Percentiles rank a stretch among this genome's conserved stretches.
Evolutionary conservation across 116 monocot species (phyloP).

Genomic region (Phalaenopsis hybrid): DNA sequence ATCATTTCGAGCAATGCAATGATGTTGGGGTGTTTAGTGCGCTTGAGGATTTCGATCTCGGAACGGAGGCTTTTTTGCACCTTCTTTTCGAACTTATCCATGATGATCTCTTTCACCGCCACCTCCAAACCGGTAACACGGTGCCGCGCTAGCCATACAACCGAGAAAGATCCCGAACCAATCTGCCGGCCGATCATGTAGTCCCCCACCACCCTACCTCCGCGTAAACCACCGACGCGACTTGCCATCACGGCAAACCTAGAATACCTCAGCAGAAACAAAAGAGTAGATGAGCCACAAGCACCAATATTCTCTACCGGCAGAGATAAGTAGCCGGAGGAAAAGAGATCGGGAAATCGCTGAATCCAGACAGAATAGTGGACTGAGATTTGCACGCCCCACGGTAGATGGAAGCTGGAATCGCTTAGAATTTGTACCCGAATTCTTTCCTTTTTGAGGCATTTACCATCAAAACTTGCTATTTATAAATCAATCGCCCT

Average conservation of each 20-base stretch:
- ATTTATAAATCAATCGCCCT: too few relatives aligned
- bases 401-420: too few relatives aligned
- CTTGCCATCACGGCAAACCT: constrained; percentile 23
- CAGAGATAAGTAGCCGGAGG: too few relatives aligned
- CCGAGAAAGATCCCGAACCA: constrained; percentile 81
- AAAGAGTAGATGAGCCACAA: too few relatives aligned
- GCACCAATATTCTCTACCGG: too few relatives aligned
- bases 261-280: not conserved
- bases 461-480: too few relatives aligned
- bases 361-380: too few relatives aligned
- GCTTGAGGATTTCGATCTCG: constrained; percentile 65
- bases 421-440: too few relatives aligned
- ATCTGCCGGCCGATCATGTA: constrained; percentile 73
- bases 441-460: too few relatives aligned
- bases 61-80: constrained; percentile 66
- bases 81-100: constrained; percentile 66
- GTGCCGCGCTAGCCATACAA: constrained; percentile 74
- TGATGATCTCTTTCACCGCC: constrained; percentile 83
- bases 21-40: constrained; percentile 71
- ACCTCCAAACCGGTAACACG: constrained; percentile 52
- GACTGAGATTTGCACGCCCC: too few relatives aligned
- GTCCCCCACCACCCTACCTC: constrained; percentile 63
- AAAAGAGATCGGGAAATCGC: too few relatives aligned
- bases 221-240: constrained; percentile 11
- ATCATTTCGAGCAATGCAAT: constrained; percentile 65